Base-by-base conservation (phyloP, 106 monocot genomes). In the Dendrobium catenatum region DNA sequence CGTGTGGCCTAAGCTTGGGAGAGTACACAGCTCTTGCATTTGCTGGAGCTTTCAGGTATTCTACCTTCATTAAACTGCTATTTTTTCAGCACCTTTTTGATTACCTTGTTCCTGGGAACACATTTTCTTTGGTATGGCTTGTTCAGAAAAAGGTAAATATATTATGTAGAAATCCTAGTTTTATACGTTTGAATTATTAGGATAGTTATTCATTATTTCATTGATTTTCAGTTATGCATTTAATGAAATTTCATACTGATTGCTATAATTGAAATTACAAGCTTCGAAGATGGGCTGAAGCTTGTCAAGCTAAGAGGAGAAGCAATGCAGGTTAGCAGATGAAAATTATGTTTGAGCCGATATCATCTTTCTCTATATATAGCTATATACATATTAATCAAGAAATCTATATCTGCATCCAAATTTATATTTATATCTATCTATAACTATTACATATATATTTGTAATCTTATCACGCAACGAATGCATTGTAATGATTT, bases 201-300 rank as follows among this genome's bases (percentile, higher is more conserved):
- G 37, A 33, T 37, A 8, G 29, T 16, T 66, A 66, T 66, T 33
- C 16, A 70, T 70, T 70, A 70, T 2, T 70, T 15, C 70, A 40
- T 70, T 37, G 31, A 33, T 15, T 70, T 70, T 37, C 37, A 37
- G 29, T 37, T 66, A 0, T 29, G 70, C 37, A 13, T 70, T 70
- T 33, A 15, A 9, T 37, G 31, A 70, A 16, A 5, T 70, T 43
- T 74, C 18, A 17, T 42, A 7, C 74, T 74, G 44, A 74, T 20
- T 74, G 74, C 27, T 20, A 42, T 74, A 20, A 44, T n/a, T 43
- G 18, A 43, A 74, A 42, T 74, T 44, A 42, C 43, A 18, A 98
- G 97, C 89, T 98, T 98, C 89, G 97, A 98, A 82, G 97, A 94
- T 91, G 97, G 97, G 67, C 94, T 98, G 68, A 94, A 93, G 90